Base-by-base conservation (phyloP, 192 early-diverging fungal species). In the Coemansia furcata region DNA sequence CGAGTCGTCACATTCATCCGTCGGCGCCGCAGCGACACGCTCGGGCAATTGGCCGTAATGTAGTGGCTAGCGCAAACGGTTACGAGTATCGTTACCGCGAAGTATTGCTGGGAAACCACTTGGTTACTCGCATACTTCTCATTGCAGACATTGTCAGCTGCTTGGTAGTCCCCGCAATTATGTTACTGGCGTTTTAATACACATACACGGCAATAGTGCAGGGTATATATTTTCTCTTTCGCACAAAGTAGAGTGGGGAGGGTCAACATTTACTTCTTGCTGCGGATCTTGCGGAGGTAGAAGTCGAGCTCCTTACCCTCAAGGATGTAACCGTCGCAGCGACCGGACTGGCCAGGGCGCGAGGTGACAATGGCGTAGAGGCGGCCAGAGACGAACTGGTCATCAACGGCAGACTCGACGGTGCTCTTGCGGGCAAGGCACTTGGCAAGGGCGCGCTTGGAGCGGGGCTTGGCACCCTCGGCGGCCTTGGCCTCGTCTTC, bases 281-380 rank as follows among this genome's bases (percentile, higher is more conserved):
- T 86, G 84, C 87, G 89, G 83, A 96, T 84, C 87, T 92, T 93
- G 71, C 87, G 85, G 77, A 89, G 77, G 91, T 99, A 99, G 92
- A 99, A 99, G 66, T 98, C 97, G 72, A 99, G 93, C 88, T 99
- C 97, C 90, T 97, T 95, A 72, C 97, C 97, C 84, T 99, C 97
- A 57, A 99, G 88, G 77, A 99, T 92, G 89, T 98, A 98, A 62
- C 97, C 97, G 83, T 99, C 97, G 72, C 88, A 86, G 79, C 97
- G 93, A 68, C 97, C 97, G 75, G 92, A 92, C 87, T 99, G 97
- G 77, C 97, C 97, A 36, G 96, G 97, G 76, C 96, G 93, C 68
- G 97, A 99, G 46, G 94, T 80, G 76, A 99, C 85, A 78, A 90
- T 89, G 76, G 97, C 97, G 77, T 87, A 97, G 69, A 94, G 85